phyloP scores from a whole-genome alignment of 352 stramenopile genomes.

The Globisporangium okanoganense region DNA sequence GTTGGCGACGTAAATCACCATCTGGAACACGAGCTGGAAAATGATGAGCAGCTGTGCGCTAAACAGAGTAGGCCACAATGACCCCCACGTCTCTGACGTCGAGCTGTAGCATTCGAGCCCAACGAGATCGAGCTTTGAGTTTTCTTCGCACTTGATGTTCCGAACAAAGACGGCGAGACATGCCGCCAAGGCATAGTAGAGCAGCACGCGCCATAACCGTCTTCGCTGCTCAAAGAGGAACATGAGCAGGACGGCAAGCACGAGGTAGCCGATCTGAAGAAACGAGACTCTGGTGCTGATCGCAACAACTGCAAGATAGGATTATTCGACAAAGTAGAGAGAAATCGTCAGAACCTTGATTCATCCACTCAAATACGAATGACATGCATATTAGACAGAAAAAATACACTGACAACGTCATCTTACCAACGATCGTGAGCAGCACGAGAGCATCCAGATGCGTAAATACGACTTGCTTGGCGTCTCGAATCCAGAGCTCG shows the following conservation, averaged over 20 bases:
- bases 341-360: background rate
- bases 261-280: conserved; percentile 79
- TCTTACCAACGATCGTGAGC: conserved; percentile 73
- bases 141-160: conserved; percentile 66
- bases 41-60: conserved; percentile 83
- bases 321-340: background rate
- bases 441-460: conserved; percentile 80
- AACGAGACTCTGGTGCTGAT: conserved; percentile 80
- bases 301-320: conserved; percentile 49
- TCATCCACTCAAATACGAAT: background rate
- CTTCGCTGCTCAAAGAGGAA: conserved; percentile 79
- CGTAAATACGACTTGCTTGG: conserved; percentile 67
- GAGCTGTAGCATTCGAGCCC: conserved; percentile 71
- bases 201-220: conserved; percentile 72
- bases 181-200: conserved; percentile 63
- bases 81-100: conserved; percentile 51
- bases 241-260: conserved; percentile 75
- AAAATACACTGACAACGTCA: background rate
- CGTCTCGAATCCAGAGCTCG: conserved; percentile 64
- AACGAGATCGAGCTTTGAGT: conserved; percentile 46
- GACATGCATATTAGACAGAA: too few species aligned
- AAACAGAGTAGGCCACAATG: conserved; percentile 79
- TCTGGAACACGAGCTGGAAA: conserved; percentile 78
- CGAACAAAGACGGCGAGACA: conserved; percentile 77
- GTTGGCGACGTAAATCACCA: conserved; percentile 81